These are phyloP conservation scores for Polygonum aviculare DNA, from an alignment of 148 eudicot genomes.

Conservation along the genomic window DNA sequence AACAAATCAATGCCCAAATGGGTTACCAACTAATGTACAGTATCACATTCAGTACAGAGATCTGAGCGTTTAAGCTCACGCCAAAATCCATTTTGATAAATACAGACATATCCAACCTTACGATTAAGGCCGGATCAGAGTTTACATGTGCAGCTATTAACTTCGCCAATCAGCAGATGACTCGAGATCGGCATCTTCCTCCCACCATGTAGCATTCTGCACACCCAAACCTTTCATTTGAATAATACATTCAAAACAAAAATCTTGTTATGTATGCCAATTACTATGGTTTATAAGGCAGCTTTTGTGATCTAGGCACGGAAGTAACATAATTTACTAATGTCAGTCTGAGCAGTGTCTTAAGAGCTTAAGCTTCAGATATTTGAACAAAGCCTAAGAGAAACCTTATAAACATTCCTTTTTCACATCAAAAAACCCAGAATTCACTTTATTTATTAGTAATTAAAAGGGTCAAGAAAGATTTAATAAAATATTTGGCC, in stretches of 20 bases:
- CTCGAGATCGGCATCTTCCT: slow-evolving; percentile 49
- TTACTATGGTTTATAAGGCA: neutral
- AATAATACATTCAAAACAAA: neutral
- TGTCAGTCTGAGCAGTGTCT: neutral
- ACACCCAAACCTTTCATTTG: neutral
- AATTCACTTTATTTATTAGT: neutral
- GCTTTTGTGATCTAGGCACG: neutral
- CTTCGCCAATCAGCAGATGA: slow-evolving; percentile 58
- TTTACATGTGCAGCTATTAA: slow-evolving; percentile 2
- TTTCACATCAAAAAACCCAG: too few relatives aligned
- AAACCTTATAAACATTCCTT: too few relatives aligned
- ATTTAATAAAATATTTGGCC: neutral
- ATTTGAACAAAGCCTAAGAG: neutral
- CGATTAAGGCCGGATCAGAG: too few relatives aligned
- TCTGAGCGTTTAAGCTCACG: too few relatives aligned
- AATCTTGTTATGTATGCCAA: neutral
- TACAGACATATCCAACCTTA: too few relatives aligned
- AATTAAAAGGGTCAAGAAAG: neutral
- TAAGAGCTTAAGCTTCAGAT: neutral
- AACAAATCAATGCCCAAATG: neutral
- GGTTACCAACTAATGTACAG: neutral
- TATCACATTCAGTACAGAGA: neutral
- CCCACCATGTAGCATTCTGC: slow-evolving; percentile 64
- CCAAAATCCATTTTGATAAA: too few relatives aligned
- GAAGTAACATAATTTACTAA: neutral